Percentiles rank a stretch among this genome's conserved stretches.
phyloP scores from a whole-genome alignment of 495 filamentous ascomycete genomes.

The Oidiodendron maius region DNA sequence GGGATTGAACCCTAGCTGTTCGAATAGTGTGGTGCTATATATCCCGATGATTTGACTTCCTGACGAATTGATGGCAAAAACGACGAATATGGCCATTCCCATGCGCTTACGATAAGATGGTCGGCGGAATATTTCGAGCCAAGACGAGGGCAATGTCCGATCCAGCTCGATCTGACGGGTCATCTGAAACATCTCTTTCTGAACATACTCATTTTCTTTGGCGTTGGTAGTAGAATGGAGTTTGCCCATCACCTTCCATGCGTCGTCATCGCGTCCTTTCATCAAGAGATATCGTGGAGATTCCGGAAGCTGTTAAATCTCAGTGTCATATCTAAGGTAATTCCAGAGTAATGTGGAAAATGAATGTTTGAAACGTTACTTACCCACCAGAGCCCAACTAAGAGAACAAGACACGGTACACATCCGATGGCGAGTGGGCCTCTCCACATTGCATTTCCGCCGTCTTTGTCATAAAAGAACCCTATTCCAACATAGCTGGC shows the following conservation, averaged over 20 bases:
- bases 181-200: constrained; percentile 26
- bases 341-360: too few species aligned
- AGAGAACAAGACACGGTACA: not conserved
- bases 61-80: not conserved
- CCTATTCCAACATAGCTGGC: constrained; percentile 21
- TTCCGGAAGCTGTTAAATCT: constrained; percentile 28
- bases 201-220: constrained; percentile 16
- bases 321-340: too few species aligned
- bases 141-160: constrained; percentile 15
- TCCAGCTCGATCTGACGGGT: constrained; percentile 22
- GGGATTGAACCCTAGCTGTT: not conserved
- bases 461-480: constrained; percentile 29
- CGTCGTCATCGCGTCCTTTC: constrained; percentile 25
- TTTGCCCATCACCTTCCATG: constrained; percentile 15
- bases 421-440: not conserved
- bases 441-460: too few species aligned
- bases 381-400: constrained; percentile 16
- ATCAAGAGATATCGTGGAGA: constrained; percentile 13
- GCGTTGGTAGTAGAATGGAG: constrained; percentile 21
- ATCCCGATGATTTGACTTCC: not conserved
- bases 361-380: too few species aligned
- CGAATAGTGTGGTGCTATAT: not conserved
- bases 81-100: not conserved
- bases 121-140: constrained; percentile 20
- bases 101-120: constrained; percentile 21